A percentile compares a stretch with the other conserved stretches of the same genome.
Conservation (phyloP, 257 asterid genomes). For the Nicotiana tomentosiformis region DNA sequence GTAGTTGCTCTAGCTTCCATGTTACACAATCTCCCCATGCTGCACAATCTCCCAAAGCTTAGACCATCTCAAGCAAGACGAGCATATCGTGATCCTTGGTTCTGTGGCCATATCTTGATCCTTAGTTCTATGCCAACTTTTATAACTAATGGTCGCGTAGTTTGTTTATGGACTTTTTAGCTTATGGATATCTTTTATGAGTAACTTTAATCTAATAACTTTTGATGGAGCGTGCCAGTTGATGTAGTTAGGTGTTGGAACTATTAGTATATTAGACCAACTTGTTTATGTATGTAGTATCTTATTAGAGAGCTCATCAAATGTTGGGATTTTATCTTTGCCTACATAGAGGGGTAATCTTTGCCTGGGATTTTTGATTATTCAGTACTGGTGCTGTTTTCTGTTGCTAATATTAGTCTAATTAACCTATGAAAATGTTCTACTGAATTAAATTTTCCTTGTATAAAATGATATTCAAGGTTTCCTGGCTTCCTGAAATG, state of each 20-base stretch:
- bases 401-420: background rate
- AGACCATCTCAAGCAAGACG: background rate
- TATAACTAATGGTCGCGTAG: background rate
- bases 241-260: background rate
- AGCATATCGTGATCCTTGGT: background rate
- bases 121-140: background rate
- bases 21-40: background rate
- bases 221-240: background rate
- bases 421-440: background rate
- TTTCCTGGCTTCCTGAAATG: background rate
- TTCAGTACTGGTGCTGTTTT: background rate
- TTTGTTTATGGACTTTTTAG: background rate
- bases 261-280: background rate
- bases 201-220: background rate
- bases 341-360: background rate
- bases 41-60: constrained; percentile 45
- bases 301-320: background rate
- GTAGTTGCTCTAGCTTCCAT: constrained; percentile 31
- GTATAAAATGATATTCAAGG: background rate
- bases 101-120: background rate
- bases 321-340: background rate
- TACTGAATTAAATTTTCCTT: background rate
- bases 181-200: background rate
- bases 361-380: background rate
- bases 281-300: background rate